These are phyloP conservation scores for Ophiostoma fasciatum DNA, from an alignment of 2,329 filamentous ascomycete species.

Conservation along the genomic window DNA sequence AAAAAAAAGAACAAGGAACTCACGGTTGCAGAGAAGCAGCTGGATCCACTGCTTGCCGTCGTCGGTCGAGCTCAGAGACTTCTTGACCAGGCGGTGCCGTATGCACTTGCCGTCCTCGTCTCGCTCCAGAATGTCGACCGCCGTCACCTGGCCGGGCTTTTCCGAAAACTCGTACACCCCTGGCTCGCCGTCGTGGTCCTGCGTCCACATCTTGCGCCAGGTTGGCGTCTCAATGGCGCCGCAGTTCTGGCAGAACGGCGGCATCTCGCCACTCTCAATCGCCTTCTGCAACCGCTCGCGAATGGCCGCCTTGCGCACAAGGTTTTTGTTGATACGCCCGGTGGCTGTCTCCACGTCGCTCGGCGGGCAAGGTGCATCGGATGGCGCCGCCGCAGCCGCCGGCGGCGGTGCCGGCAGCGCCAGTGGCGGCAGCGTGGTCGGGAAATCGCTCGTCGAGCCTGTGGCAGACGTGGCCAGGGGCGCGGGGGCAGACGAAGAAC, in stretches of 20 bases:
- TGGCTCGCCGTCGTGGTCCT: constrained; percentile 55
- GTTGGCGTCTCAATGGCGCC: constrained; percentile 92
- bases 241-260: constrained; percentile 81
- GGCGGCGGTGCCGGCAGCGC: constrained; percentile 16
- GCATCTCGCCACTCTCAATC: constrained; percentile 68
- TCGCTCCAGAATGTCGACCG: constrained; percentile 51
- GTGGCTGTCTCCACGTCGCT: constrained; percentile 27
- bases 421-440: constrained; percentile 15
- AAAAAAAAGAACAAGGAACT: constrained; percentile 22
- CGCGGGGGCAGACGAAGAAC: no score
- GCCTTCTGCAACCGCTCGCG: constrained; percentile 44
- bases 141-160: constrained; percentile 58
- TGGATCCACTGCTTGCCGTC: constrained; percentile 55
- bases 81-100: constrained; percentile 65
- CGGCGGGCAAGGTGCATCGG: constrained; percentile 26
- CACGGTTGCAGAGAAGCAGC: constrained; percentile 75
- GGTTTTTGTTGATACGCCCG: constrained; percentile 45
- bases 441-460: no score
- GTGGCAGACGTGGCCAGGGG: no score
- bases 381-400: no score
- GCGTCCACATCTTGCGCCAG: constrained; percentile 88
- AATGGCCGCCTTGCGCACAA: constrained; percentile 46
- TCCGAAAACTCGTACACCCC: constrained; percentile 56
- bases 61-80: constrained; percentile 45
- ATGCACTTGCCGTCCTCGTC: constrained; percentile 48